Evolutionary conservation across 257 asterid genomes (phyloP), one percentile per base, ranked within the genome.

Genomic region (Gentiana dahurica): DNA sequence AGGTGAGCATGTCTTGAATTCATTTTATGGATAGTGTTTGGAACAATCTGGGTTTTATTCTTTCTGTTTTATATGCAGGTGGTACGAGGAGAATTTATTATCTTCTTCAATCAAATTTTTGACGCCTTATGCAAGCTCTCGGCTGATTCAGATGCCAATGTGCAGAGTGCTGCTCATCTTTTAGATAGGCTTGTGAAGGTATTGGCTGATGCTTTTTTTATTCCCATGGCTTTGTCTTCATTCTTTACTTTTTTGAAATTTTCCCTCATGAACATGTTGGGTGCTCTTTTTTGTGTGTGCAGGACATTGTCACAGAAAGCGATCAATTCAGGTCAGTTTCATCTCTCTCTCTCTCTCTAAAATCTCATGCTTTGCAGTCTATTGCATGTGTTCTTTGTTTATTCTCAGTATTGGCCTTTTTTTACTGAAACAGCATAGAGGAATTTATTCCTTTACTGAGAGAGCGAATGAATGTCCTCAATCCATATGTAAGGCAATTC

Each of bases 161-260:
- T 92, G 58, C 99, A 92, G 73, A 92, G 97, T 86, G 99, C 99
- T 76, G 99, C 99, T 57, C 99, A 92, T 84, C 99, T 92, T 64
- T 79, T 92, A 62, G 99, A 92, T 70, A 85, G 97, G 62, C 97
- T 92, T 73, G 99, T 92, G 55, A 92, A 92, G 94, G 99, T 86
- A 51, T 61, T 60, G 15, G 37, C 50, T n/a, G 34, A 60, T 34
- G 24, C 24, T 24, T 24, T 65, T 15, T 58, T 50, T 50, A 33
- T 58, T 46, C 10, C 60, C 44, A 47, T 41, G 7, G 36, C n/a
- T 33, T 12, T 5, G 15, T 8, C 12, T 38, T 7, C 46, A 33
- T 39, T 3, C 43, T 57, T 4, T 24, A 24, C 24, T 24, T 24
- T 57, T 11, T 43, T 41, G 46, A 10, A 1, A 3, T 41, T 55